phyloP scores from a whole-genome alignment of 345 rosid genomes.

The Sonneratia alba region DNA sequence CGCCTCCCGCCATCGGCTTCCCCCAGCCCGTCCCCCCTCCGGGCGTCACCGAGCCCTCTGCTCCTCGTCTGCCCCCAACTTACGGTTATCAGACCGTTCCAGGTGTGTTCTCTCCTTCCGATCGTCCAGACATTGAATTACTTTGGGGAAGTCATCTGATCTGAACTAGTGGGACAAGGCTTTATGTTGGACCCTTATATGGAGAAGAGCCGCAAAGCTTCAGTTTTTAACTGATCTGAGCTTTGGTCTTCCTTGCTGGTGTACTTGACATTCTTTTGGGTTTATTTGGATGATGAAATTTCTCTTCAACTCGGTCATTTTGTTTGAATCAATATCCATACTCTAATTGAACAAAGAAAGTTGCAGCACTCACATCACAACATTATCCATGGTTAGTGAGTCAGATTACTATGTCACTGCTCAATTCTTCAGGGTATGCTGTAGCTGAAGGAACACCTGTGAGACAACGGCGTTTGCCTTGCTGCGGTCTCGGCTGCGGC shows the following conservation, averaged over 20 bases:
- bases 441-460: slow-evolving; percentile 91
- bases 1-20: slow-evolving; percentile 58
- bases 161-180: neutral
- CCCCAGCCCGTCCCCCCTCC: slow-evolving; percentile 86
- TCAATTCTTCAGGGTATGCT: slow-evolving; percentile 46
- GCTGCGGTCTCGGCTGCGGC: slow-evolving; percentile 84
- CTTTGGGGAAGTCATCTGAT: neutral
- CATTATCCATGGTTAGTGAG: neutral
- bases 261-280: neutral
- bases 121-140: neutral
- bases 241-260: neutral
- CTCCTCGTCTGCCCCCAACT: slow-evolving; percentile 36
- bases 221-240: neutral
- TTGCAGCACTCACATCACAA: too few species aligned
- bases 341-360: neutral
- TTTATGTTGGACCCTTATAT: too few species aligned
- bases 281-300: neutral
- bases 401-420: neutral
- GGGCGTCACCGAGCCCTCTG: slow-evolving; percentile 37
- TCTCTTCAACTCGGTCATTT: neutral
- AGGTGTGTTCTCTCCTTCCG: slow-evolving; percentile 28
- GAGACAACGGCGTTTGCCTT: slow-evolving; percentile 71
- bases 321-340: neutral
- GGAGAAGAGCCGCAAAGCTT: neutral
- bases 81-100: slow-evolving; percentile 70